Base-by-base conservation (phyloP, 441 rosid genomes). In the Aleurites moluccanus region DNA sequence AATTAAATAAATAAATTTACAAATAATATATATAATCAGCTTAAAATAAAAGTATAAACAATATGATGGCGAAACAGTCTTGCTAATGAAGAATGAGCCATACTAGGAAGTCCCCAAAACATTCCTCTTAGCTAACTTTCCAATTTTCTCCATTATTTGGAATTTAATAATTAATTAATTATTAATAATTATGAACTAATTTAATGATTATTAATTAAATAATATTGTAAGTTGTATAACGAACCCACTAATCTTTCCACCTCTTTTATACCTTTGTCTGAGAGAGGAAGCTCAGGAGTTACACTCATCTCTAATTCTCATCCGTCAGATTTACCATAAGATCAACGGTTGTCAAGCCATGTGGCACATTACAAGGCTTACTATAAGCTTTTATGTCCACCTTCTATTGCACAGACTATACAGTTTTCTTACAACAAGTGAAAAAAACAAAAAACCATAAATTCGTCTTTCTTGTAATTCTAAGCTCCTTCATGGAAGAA, bases 201-300 rank as follows among this genome's bases (percentile, higher is more conserved):
- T 44, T 33, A 42, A 35, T 63, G 1, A 25, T 23, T 13, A 82
- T 72, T 52, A 35, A 69, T 62, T 68, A 35, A 69, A 52, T 70
- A 61, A 78, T 82, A 16, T 16, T 64, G 57, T 47, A 44, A 52
- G 56, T 73, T 80, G 42, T 76, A 75, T 80, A 76, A 68, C 82
- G 76, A 88, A 79, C 83, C 86, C 86, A 79, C 79, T 81, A 83
- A 88, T 83, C 73, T 44, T 86, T 84, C 84, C 79, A 33, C 71
- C 75, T 72, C 33, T 63, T 38, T 59, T 73, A 35, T 50, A 50
- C 59, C 61, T 74, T 79, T 73, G 72, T 79, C 79, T 0, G 68
- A 71, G 82, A 62, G 79, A 77, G 83, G 87, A 86, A 89, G 87
- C 83, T 84, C 81, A 84, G 88, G 88, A 80, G 93, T 88, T 89